These are phyloP conservation scores for Podila epigama DNA, from an alignment of 192 early-diverging fungal genomes.

Conservation along the genomic window DNA sequence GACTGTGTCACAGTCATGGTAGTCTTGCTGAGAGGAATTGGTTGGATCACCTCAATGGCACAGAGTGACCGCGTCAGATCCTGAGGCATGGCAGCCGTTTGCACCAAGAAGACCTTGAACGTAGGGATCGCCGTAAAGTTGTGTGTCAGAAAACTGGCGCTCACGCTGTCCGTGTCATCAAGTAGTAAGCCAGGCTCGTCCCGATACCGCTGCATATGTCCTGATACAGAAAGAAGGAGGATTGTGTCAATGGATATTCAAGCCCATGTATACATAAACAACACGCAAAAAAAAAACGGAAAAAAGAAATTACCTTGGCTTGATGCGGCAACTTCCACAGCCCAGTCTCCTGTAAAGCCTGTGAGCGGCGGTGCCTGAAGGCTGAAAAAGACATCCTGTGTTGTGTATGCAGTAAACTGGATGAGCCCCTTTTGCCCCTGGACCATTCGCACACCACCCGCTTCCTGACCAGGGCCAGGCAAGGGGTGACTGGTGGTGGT, in stretches of 20 bases:
- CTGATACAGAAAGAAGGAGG: background rate
- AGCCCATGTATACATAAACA: too few species aligned
- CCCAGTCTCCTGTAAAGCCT: constrained; percentile 35
- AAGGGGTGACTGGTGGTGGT: constrained; percentile 23
- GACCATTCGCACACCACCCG: constrained; percentile 5
- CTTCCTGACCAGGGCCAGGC: constrained; percentile 43
- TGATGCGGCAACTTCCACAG: constrained; percentile 44
- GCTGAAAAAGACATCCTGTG: constrained; percentile 42
- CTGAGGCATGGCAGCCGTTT: constrained; percentile 14
- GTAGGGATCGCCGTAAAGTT: constrained; percentile 29
- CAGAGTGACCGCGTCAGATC: constrained; percentile 56
- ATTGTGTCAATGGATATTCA: background rate
- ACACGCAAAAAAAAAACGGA: background rate
- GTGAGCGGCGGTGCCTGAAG: constrained; percentile 13
- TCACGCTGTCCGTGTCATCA: constrained; percentile 49
- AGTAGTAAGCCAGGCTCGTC: constrained; percentile 21
- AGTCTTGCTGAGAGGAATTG: constrained; percentile 34
- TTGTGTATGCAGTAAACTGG: constrained; percentile 33
- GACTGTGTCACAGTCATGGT: constrained; percentile 40
- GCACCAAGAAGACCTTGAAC: constrained; percentile 33
- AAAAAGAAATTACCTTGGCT: constrained; percentile 28
- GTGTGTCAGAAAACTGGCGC: constrained; percentile 45
- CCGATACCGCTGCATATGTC: constrained; percentile 26
- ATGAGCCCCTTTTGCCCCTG: constrained; percentile 22
- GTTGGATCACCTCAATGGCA: constrained; percentile 49